Percentiles rank a stretch among this genome's conserved stretches.
Conservation (phyloP, 2,329 filamentous ascomycete species). For the Claviceps sp. region DNA sequence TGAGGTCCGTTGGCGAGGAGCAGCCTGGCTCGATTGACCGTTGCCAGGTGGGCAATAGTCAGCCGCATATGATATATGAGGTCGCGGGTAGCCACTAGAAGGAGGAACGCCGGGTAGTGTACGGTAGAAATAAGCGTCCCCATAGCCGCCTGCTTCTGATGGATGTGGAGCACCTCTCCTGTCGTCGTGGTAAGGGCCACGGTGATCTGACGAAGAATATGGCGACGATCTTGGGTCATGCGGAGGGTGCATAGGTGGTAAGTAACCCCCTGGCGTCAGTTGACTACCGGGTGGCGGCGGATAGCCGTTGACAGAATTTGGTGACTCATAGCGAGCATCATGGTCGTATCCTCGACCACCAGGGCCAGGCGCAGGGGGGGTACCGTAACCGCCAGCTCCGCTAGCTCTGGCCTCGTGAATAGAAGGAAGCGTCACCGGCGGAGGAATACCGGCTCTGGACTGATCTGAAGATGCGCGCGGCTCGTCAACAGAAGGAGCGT, state of each 20-base stretch:
- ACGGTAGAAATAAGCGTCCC: slow-evolving; percentile 23
- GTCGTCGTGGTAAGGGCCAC: slow-evolving; percentile 24
- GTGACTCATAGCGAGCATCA: slow-evolving; percentile 29
- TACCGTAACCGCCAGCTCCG: slow-evolving; percentile 19
- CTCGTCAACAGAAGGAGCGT: slow-evolving; percentile 7
- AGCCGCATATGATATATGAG: slow-evolving; percentile 18
- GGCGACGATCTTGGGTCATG: slow-evolving; percentile 19
- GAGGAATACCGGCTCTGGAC: slow-evolving; percentile 25
- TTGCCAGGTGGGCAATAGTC: slow-evolving; percentile 23
- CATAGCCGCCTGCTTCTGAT: slow-evolving; percentile 13
- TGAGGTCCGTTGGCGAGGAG: slow-evolving; percentile 44
- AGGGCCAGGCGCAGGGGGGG: slow-evolving; percentile 18
- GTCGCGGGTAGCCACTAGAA: slow-evolving; percentile 14
- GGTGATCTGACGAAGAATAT: slow-evolving; percentile 28
- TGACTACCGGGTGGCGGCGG: slow-evolving; percentile 24
- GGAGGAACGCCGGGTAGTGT: slow-evolving; percentile 17
- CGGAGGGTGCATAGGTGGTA: slow-evolving; percentile 26
- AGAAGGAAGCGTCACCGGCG: slow-evolving; percentile 33
- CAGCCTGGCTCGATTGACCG: slow-evolving; percentile 32
- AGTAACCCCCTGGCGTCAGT: slow-evolving; percentile 19
- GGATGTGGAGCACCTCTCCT: slow-evolving; percentile 17
- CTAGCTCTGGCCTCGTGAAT: slow-evolving; percentile 32
- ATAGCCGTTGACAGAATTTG: slow-evolving; percentile 33
- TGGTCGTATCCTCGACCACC: slow-evolving; percentile 18
- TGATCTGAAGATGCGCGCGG: slow-evolving; percentile 7